A percentile compares a stretch with the other conserved stretches of the same genome.
phyloP scores from a whole-genome alignment of 106 monocot species.

The Platanthera guangdongensis region DNA sequence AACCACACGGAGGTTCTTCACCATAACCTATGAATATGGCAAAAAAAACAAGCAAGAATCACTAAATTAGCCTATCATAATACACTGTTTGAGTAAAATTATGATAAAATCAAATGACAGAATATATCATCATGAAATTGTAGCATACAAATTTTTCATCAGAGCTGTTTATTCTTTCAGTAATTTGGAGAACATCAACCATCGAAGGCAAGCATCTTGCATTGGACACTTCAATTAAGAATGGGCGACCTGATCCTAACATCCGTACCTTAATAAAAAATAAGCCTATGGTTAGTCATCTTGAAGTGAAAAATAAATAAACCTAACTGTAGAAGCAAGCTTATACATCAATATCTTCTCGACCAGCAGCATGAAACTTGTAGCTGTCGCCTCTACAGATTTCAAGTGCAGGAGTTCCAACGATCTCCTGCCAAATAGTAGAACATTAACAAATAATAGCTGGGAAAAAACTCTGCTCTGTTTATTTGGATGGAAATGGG shows the following conservation, averaged over 20 bases:
- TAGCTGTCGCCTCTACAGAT: slow-evolving; percentile 75
- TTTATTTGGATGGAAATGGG: too few relatives aligned
- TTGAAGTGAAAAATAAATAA: slow-evolving; percentile 5
- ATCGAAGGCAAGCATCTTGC: slow-evolving; percentile 40
- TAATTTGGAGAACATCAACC: slow-evolving; percentile 46
- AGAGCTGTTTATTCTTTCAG: slow-evolving; percentile 61
- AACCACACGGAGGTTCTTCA: slow-evolving; percentile 69
- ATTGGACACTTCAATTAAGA: slow-evolving; percentile 87
- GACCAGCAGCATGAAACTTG: slow-evolving; percentile 97
- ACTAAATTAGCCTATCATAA: not conserved
- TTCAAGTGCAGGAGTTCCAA: slow-evolving; percentile 50
- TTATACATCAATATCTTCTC: slow-evolving; percentile 99
- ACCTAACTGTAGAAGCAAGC: not conserved
- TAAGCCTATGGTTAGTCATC: slow-evolving; percentile 2
- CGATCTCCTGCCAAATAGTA: slow-evolving; percentile 57
- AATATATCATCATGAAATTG: not conserved
- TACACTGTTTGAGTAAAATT: not conserved
- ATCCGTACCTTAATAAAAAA: slow-evolving; percentile 66
- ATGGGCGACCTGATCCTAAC: slow-evolving; percentile 96
- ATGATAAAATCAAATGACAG: not conserved
- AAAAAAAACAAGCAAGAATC: not conserved
- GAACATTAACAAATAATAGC: not conserved
- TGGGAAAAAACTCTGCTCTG: too few relatives aligned
- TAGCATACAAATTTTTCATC: slow-evolving; percentile 58
- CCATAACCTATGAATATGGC: slow-evolving; percentile 41